Percentiles rank a stretch among this genome's conserved stretches.
phyloP scores from a whole-genome alignment of 179 eudicot species.

The Beta lomatogona region DNA sequence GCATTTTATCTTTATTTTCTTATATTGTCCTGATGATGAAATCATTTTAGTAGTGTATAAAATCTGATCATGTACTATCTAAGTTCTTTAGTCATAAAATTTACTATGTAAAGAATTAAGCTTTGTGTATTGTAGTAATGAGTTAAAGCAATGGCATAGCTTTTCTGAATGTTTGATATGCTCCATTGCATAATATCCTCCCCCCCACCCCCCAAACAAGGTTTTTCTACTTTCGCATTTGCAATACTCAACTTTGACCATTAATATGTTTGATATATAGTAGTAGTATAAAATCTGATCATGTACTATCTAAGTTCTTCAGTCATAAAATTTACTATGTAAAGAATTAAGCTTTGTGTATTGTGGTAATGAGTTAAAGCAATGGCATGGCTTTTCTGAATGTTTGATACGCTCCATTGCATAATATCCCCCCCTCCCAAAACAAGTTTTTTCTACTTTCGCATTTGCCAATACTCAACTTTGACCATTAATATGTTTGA shows the following conservation, averaged over 20 bases:
- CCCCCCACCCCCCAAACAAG: no score
- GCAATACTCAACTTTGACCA: no score
- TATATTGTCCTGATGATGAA: slow-evolving; percentile 11
- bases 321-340: neutral
- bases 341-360: neutral
- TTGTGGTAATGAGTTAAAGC: neutral
- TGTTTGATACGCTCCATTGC: neutral
- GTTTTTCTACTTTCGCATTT: no score
- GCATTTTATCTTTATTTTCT: no score
- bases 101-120: neutral
- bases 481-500: no score
- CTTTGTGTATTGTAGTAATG: neutral
- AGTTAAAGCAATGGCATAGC: slow-evolving; percentile 8
- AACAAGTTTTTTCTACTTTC: no score
- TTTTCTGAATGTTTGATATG: neutral
- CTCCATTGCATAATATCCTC: neutral
- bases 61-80: neutral
- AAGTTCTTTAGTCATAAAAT: neutral
- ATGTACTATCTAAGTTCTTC: neutral
- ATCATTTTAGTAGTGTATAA: neutral
- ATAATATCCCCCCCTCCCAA: neutral
- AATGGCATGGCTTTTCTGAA: neutral
- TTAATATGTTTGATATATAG: no score
- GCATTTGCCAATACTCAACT: no score
- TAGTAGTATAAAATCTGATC: neutral